Evolutionary conservation across 805 yeast genomes (phyloP), one percentile per base, ranked within the genome.

Genomic region (Pichia heedii): DNA sequence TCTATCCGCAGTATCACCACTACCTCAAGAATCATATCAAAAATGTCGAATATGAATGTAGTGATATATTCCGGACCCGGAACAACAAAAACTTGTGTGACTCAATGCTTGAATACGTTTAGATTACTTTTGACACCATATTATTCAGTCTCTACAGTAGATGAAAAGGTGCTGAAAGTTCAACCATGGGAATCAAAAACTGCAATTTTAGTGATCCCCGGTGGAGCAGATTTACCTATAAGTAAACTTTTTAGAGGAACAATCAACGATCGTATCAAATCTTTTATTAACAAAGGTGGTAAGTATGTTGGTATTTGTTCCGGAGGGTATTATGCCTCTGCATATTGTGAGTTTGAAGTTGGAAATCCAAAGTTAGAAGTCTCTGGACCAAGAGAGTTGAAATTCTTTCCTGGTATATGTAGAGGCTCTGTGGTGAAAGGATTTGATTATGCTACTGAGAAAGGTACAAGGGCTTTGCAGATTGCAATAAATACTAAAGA

Each of bases 171-270:
- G 0, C 57, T 93, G 18, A 62, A 73, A 41, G 72, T 76, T 21
- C 97, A 93, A 54, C 97, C 98, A 0, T 93, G 98, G 99, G 72
- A 73, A 49, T 54, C 74, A 8, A 84, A 84, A 54, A 84, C 97
- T 0, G 68, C 94, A 0, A 66, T 85, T 50, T 57, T 93, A 36
- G 95, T 88, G 1, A 61, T 93, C 22, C 99, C 98, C 0, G 99
- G 98, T 4, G 99, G 99, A 8, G 97, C 97, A 1, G 98, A 93
- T 58, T 65, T 87, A 40, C 97, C 97, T 0, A 77, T 81, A 51
- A 85, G 95, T 50, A 68, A 71, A 41, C 76, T 73, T 4, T 71
- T 94, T 49, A 79, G 82, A 54, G 90, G 95, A 1, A 63, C 62
- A 2, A 86, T 88, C 0, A 84, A 81, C 54, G 54, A 64, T 10